These are phyloP conservation scores for Arachnopeziza araneosa DNA, from an alignment of 2,329 filamentous ascomycete genomes.

Conservation along the genomic window DNA sequence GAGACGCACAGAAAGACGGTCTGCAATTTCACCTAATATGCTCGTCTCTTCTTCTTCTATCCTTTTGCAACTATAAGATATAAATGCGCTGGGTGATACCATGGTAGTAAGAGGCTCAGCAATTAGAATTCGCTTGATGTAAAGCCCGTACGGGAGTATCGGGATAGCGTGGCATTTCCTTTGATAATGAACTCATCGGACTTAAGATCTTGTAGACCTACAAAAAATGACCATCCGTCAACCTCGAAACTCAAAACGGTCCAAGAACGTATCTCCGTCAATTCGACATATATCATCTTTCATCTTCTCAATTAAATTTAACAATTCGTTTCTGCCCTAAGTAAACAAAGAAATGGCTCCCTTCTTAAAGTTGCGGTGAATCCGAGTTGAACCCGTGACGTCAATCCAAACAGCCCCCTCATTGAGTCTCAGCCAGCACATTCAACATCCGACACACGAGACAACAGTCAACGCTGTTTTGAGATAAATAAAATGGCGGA, in stretches of 20 bases:
- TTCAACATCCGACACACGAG: background rate
- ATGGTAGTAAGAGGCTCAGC: too few relatives aligned
- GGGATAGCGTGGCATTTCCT: background rate
- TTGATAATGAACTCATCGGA: background rate
- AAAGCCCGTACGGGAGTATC: too few relatives aligned
- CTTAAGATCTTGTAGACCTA: background rate
- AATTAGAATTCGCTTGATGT: too few relatives aligned
- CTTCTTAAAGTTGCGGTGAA: background rate
- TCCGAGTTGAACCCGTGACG: background rate
- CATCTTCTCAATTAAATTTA: background rate
- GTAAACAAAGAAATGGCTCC: background rate
- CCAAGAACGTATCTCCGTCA: background rate
- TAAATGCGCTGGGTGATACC: too few relatives aligned
- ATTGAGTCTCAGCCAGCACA: background rate
- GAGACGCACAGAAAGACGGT: too few relatives aligned
- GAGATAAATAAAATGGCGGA: slow-evolving; percentile 15
- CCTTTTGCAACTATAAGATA: too few relatives aligned
- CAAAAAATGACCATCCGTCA: background rate
- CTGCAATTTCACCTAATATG: too few relatives aligned
- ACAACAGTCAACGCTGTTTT: background rate
- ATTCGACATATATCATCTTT: background rate
- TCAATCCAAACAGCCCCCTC: background rate
- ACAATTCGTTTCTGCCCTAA: background rate
- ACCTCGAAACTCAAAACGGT: background rate
- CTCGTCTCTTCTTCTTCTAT: too few relatives aligned